Evolutionary conservation across 805 yeast species (phyloP).

Genomic region (Zygotorulaspora chibaensis): DNA sequence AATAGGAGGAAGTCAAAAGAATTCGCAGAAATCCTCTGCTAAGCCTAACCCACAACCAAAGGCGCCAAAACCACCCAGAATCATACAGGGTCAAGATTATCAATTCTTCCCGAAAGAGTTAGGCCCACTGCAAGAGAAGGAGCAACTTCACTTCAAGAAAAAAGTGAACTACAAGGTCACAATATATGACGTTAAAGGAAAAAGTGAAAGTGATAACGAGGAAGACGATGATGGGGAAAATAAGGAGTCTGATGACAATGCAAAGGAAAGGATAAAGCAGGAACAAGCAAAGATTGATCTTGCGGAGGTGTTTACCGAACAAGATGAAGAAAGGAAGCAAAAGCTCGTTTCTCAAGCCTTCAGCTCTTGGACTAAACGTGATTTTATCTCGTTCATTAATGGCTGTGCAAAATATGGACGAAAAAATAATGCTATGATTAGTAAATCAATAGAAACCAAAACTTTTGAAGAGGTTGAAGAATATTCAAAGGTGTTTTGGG

Average conservation of each 20-base stretch:
- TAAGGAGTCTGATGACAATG: conserved; percentile 24
- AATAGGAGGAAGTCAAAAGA: conserved; percentile 32
- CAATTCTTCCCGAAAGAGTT: conserved; percentile 64
- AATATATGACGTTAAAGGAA: conserved; percentile 53
- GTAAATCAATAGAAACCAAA: conserved; percentile 54
- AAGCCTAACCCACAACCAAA: conserved; percentile 42
- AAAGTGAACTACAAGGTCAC: conserved; percentile 56
- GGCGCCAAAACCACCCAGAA: conserved; percentile 57
- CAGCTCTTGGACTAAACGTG: conserved; percentile 68
- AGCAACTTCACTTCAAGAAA: conserved; percentile 59
- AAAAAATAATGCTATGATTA: conserved; percentile 44
- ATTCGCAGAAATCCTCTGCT: conserved; percentile 22
- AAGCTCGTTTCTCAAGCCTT: conserved; percentile 53
- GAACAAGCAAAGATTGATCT: conserved; percentile 54
- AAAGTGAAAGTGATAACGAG: conserved; percentile 50
- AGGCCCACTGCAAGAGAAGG: conserved; percentile 52
- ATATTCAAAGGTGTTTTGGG: conserved; percentile 64
- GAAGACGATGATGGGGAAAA: conserved; percentile 33
- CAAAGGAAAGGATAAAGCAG: conserved; percentile 23
- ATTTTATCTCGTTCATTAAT: conserved; percentile 66
- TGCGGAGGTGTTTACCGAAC: conserved; percentile 58
- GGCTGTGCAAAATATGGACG: conserved; percentile 67
- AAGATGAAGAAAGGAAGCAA: conserved; percentile 53
- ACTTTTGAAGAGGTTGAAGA: conserved; percentile 53
- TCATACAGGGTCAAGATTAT: conserved; percentile 61